Percentiles rank a stretch among this genome's conserved stretches.
phyloP scores from a whole-genome alignment of 169 alveolate genomes.

The Eimeria tenella region DNA sequence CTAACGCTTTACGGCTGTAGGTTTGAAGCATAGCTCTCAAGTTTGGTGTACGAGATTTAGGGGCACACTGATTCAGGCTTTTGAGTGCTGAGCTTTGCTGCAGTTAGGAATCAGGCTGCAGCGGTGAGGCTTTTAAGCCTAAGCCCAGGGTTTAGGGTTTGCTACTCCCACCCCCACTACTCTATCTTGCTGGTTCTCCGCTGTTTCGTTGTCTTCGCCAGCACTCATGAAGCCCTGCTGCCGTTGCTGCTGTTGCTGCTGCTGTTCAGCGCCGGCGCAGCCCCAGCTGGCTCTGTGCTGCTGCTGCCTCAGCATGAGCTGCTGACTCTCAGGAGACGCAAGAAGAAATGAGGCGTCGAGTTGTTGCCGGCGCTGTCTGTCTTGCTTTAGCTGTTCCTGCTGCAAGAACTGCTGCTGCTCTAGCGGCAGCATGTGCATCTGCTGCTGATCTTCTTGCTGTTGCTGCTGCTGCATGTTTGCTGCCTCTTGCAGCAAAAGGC shows the following conservation, averaged over 20 bases:
- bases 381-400: conserved; percentile 45
- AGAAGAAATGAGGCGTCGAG: conserved; percentile 31
- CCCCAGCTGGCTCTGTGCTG: conserved; percentile 18
- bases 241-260: conserved; percentile 46
- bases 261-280: conserved; percentile 4
- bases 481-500: conserved; percentile 57
- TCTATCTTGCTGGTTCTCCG: neutral
- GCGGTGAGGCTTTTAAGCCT: no score
- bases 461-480: conserved; percentile 42
- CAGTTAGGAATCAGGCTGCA: no score
- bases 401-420: conserved; percentile 46
- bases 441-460: neutral
- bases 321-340: conserved; percentile 30
- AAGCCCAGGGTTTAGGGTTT: neutral
- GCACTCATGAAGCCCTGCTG: neutral
- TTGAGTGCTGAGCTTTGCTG: no score
- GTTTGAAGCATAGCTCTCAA: neutral
- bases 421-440: neutral
- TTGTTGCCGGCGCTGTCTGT: conserved; percentile 27
- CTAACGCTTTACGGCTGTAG: no score
- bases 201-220: neutral
- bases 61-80: neutral
- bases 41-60: neutral
- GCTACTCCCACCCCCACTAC: neutral
- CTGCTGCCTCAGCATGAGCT: conserved; percentile 44